Evolutionary conservation across 257 asterid genomes (phyloP).

Genomic region (Solanum peruvianum): DNA sequence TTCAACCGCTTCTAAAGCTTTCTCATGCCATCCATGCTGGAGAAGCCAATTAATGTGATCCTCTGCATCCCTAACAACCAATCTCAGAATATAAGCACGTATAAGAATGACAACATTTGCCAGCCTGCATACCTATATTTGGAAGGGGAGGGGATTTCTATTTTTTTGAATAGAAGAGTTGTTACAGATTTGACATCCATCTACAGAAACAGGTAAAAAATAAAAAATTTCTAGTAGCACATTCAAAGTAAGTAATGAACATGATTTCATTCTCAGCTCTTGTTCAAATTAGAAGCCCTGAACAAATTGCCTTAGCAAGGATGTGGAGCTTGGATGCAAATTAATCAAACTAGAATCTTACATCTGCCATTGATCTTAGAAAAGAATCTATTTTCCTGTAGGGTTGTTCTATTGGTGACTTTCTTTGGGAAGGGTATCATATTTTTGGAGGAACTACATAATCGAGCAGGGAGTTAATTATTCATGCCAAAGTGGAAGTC

Average conservation of each 20-base stretch:
- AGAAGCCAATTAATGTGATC: conserved; percentile 99
- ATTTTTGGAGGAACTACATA: not conserved
- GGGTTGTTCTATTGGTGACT: not conserved
- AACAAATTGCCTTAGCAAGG: not conserved
- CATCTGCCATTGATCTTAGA: not conserved
- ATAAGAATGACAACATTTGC: not conserved
- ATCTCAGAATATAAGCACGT: conserved; percentile 4
- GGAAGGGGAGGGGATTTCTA: not conserved
- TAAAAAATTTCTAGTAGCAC: not conserved
- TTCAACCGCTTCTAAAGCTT: conserved; percentile 98
- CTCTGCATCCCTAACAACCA: conserved; percentile 81
- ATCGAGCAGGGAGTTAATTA: not conserved
- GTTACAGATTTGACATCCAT: not conserved
- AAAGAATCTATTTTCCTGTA: not conserved
- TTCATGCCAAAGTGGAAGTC: not conserved
- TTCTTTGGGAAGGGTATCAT: not conserved
- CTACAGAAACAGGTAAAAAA: not conserved
- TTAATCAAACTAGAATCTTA: not conserved
- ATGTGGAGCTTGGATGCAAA: not conserved
- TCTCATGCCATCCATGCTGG: conserved; percentile 88
- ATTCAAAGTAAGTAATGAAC: not conserved
- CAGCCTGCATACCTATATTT: not conserved
- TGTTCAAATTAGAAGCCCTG: not conserved
- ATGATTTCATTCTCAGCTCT: not conserved
- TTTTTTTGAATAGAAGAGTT: not conserved